Base-by-base conservation (phyloP, 495 filamentous ascomycete genomes). In the Penicillium argentinense region DNA sequence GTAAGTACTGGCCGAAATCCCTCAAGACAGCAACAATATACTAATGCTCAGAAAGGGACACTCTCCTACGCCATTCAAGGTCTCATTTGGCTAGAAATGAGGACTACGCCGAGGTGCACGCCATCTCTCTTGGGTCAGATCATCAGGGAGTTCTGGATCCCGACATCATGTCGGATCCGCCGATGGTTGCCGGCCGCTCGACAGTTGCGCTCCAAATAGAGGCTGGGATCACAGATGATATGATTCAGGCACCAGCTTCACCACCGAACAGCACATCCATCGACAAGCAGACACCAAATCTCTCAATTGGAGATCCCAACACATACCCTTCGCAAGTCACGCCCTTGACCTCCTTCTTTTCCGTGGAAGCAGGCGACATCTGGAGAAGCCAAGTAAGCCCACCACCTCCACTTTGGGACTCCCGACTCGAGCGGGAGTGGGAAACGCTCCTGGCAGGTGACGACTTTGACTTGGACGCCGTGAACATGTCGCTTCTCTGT, bases 401-500 rank as follows among this genome's bases (percentile, higher is more conserved):
- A 22, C 42, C 32, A 9, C 39, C 24, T 5, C 14, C 30, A 0
- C 14, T 47, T 1, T 47, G 43, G 49, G 43, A 47, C 13, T 30
- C 25, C 13, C 29, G 7, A 16, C 22, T 41, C 1, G 49, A 47
- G 19, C 29, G 32, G 2, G 49, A 46, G 1, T 42, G 37, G 43
- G 49, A 47, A n/a, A 27, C 43, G 2, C 30, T 53, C 4, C 43
- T 53, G 16, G 43, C 49, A 3, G 49, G 49, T 8, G 53, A 60
- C 1, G 51, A 58, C 19, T 63, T 63, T 46, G 60, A 63, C 32
- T 23, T 63, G 9, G 45, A 54, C 24, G 60, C 57, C 12, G 39
- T 60, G 12, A 60, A 60, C 46, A 18, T 47, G 5, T 47, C 49
- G 7, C 24, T 53, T 0, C 39, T 53, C 2, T 43, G 21, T 41